These are phyloP conservation scores for Phtheirospermum japonicum DNA, from an alignment of 257 asterid genomes.

Conservation along the genomic window DNA sequence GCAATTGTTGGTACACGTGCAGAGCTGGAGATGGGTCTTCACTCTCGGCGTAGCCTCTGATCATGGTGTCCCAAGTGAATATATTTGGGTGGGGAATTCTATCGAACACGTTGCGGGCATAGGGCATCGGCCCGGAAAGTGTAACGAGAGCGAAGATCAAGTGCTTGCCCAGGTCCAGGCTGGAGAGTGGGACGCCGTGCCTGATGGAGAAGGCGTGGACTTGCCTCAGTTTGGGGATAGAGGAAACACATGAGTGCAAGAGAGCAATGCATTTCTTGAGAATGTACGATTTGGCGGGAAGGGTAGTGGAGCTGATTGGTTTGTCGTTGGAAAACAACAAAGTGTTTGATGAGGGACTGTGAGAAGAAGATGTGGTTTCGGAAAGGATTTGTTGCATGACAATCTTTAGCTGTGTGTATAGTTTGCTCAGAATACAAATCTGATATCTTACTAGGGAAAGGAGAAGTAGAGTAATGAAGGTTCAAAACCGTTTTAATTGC, in stretches of 20 bases:
- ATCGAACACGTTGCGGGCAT: slow-evolving; percentile 57
- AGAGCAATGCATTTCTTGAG: slow-evolving; percentile 72
- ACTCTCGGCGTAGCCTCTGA: slow-evolving; percentile 85
- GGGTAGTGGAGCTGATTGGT: background rate
- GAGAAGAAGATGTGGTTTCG: slow-evolving; percentile 11
- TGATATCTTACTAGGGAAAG: too few species aligned
- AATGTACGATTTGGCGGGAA: slow-evolving; percentile 37
- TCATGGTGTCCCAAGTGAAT: slow-evolving; percentile 78
- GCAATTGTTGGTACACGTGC: slow-evolving; percentile 43
- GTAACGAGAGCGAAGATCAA: slow-evolving; percentile 55
- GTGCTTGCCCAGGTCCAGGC: slow-evolving; percentile 64
- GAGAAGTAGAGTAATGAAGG: too few species aligned
- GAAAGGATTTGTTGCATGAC: slow-evolving; percentile 20
- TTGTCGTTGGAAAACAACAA: background rate
- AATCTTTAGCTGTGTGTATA: too few species aligned
- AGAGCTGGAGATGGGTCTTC: slow-evolving; percentile 63
- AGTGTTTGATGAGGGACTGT: slow-evolving; percentile 28
- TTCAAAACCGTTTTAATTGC: too few species aligned
- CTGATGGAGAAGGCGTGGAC: slow-evolving; percentile 74
- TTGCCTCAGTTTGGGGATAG: slow-evolving; percentile 53
- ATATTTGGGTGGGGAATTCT: slow-evolving; percentile 54
- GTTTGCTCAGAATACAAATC: too few species aligned
- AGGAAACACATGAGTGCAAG: slow-evolving; percentile 64
- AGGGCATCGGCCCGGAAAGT: slow-evolving; percentile 62
- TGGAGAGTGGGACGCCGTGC: slow-evolving; percentile 51